Base-by-base conservation (phyloP, 495 filamentous ascomycete genomes). In the Lasiosphaeria ovina region DNA sequence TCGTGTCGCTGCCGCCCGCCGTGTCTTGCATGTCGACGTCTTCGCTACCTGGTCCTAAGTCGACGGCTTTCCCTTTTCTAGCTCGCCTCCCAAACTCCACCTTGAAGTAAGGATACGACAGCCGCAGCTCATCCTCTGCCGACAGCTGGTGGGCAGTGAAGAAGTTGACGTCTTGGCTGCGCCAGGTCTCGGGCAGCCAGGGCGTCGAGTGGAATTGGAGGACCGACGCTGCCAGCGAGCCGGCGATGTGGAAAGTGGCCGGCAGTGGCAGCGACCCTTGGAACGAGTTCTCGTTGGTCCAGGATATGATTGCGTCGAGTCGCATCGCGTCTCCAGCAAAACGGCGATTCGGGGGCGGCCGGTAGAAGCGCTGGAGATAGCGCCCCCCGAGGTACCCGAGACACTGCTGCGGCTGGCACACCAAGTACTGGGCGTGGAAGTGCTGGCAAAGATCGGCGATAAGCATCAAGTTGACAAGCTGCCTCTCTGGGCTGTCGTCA, bases 191-290 rank as follows among this genome's bases (percentile, higher is more conserved):
- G 4, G 47, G 24, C 34, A 59, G 35, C 57, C 57, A 59, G 12
- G 57, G 57, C 3, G 57, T 59, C 45, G 57, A 59, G 57, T 59
- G 49, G 35, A 51, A 59, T 17, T 59, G 45, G 33, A 59, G 49
- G 57, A 59, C 52, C 32, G 44, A 47, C 12, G 40, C 47, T n/a
- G 57, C 47, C 3, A 59, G 31, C 11, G 49, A 51, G 14, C 57
- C 24, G 3, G 57, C 57, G 0, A 59, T 6, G 12, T 59, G 45
- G 17, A 57, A 12, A 3, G 50, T 40, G 6, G 35, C 4, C 4
- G 3, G 55, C 14, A 40, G 6, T 0, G 55, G 55, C 7, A 57
- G 55, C 2, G 55, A 48, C n/a, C 55, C n/a, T 14, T 49, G 3
- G 12, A 57, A 49, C 12, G 55, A 44, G 6, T 57, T 44, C 4